Percentiles rank a stretch among this genome's conserved stretches.
Evolutionary conservation across 2,329 filamentous ascomycete species (phyloP).

Genomic region (Fusarium hainanense): DNA sequence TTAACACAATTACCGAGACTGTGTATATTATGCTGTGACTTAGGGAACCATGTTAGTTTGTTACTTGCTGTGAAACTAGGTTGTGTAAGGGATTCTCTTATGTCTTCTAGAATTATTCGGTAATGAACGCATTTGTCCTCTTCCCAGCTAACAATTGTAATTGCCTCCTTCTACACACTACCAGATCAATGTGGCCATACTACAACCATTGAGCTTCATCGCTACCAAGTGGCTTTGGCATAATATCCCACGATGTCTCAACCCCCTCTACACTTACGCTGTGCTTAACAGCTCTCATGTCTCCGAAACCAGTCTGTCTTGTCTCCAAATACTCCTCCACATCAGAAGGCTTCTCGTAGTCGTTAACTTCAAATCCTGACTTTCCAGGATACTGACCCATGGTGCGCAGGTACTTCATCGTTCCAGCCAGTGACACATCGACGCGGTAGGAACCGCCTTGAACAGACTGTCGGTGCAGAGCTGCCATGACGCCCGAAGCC

Average conservation of each 20-base stretch:
- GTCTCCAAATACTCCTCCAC: neutral
- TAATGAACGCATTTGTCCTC: too few species aligned
- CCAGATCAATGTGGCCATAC: too few species aligned
- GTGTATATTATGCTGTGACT: too few species aligned
- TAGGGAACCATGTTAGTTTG: too few species aligned
- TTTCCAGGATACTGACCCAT: neutral
- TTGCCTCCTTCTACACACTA: too few species aligned
- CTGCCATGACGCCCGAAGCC: neutral
- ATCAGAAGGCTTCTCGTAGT: neutral
- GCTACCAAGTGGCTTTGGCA: constrained; percentile 1
- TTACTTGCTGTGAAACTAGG: too few species aligned
- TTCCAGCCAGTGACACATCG: neutral
- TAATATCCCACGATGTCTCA: neutral
- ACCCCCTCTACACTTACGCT: neutral
- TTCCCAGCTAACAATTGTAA: too few species aligned
- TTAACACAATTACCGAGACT: too few species aligned
- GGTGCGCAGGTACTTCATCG: constrained; percentile 1
- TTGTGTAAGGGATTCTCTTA: too few species aligned
- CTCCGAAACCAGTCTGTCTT: neutral
- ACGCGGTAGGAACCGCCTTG: neutral
- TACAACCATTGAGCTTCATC: neutral
- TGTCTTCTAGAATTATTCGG: too few species aligned
- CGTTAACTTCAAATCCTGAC: neutral
- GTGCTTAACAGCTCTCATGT: neutral
- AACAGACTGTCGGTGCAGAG: neutral